These are phyloP conservation scores for Filobasidium uniguttulatum DNA, from an alignment of 1,284 basidiomycete genomes.

Conservation along the genomic window DNA sequence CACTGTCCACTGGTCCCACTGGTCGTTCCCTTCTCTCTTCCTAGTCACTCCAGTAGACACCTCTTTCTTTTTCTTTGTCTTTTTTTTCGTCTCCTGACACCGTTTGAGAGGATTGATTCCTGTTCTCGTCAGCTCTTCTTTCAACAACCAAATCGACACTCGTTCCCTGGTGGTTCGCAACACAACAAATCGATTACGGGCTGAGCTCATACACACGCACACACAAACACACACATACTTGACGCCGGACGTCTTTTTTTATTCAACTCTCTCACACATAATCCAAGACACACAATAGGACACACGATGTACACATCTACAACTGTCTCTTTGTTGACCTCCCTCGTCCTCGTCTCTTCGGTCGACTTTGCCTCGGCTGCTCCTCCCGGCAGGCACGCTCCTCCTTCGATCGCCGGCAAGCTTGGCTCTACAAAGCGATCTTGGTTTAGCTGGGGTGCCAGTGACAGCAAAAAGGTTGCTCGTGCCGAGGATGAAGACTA, in stretches of 20 bases:
- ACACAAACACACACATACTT: background rate
- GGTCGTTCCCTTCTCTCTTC: background rate
- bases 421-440: slow-evolving; percentile 21
- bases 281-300: background rate
- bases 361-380: background rate
- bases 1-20: too few species aligned
- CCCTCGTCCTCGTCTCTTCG: slow-evolving; percentile 5
- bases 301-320: slow-evolving; percentile 6
- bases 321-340: background rate
- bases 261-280: background rate
- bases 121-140: background rate
- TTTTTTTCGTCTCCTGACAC: background rate
- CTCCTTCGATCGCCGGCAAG: slow-evolving; percentile 22
- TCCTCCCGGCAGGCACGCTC: slow-evolving; percentile 27
- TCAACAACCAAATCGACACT: too few species aligned
- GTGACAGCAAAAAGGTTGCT: slow-evolving; percentile 4
- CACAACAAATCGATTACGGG: too few species aligned
- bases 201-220: too few species aligned
- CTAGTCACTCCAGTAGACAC: background rate
- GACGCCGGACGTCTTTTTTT: slow-evolving; percentile 2
- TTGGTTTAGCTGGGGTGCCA: slow-evolving; percentile 18
- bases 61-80: background rate
- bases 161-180: too few species aligned
- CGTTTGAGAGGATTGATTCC: background rate
- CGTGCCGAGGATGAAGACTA: slow-evolving; percentile 13